Base-by-base conservation (phyloP, 257 asterid species). In the Plantago major region DNA sequence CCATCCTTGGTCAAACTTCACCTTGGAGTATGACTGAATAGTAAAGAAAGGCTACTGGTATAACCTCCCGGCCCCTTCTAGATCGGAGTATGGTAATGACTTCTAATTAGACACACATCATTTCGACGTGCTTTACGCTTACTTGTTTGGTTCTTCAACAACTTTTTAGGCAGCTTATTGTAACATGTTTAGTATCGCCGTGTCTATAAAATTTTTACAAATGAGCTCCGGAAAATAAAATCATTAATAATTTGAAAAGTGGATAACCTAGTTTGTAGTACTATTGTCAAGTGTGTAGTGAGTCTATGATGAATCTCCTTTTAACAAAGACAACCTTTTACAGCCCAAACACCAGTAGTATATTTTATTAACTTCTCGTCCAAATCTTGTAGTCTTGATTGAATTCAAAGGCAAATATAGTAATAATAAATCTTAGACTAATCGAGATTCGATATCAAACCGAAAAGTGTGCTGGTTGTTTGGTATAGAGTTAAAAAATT, bases 371-470 rank as follows among this genome's bases (percentile, higher is more conserved):
- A 44, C 13, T 61, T 46, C 37, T 52, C 18, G 45, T 16, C 67
- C 33, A 13, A 33, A 46, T 44, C 7, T 10, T 57, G 5, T 1
- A 3, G 38, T 58, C 38, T 8, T 11, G 9, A 33, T 12, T 37
- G 16, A 16, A 57, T 57, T 30, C 12, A 13, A 58, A 5, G 18
- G 10, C 8, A 10, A 48, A 5, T n/a, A 48, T 48, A 48, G 9
- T 46, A 46, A 55, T 9, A 16, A 19, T 9, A 55, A 58, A 15
- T 58, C 63, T 42, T 55, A 13, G 61, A 58, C 46, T 58, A 15
- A 2, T 33, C 13, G 44, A 37, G 17, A 15, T 58, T 22, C 5
- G 17, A 53, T 10, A 58, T 6, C 47, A 58, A 58, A 40, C 10
- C 8, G 9, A n/a, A 17, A 58, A 42, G 38, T 58, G 13, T n/a